These are phyloP conservation scores for Penicillium cataractarum DNA, from an alignment of 495 filamentous ascomycete species.

Conservation along the genomic window DNA sequence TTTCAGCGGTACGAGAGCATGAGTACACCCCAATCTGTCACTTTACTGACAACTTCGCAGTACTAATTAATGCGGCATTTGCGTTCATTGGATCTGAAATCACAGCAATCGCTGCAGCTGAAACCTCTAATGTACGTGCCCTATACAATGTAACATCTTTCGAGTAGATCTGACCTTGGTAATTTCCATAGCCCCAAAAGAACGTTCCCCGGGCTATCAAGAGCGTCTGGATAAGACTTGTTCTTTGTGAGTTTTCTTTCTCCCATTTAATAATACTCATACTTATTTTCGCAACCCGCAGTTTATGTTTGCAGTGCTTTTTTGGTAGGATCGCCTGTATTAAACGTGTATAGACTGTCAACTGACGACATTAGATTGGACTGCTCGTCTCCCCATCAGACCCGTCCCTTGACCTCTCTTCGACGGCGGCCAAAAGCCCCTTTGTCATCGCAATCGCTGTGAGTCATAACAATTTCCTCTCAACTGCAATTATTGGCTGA, in stretches of 20 bases:
- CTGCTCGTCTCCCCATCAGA: constrained; percentile 54
- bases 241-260: constrained; percentile 19
- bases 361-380: constrained; percentile 39
- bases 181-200: constrained; percentile 18
- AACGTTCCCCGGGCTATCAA: constrained; percentile 29
- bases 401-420: constrained; percentile 51
- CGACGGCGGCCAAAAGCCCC: constrained; percentile 53
- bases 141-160: neutral
- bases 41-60: constrained; percentile 4
- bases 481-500: too few relatives aligned
- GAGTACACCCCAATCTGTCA: neutral
- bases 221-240: constrained; percentile 28
- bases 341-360: constrained; percentile 27
- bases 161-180: neutral
- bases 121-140: constrained; percentile 13
- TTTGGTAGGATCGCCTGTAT: constrained; percentile 39
- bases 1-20: constrained; percentile 16
- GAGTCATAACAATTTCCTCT: neutral
- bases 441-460: constrained; percentile 30
- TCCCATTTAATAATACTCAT: neutral
- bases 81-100: constrained; percentile 24
- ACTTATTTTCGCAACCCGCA: constrained; percentile 18
- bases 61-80: constrained; percentile 24
- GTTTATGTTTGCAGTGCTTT: constrained; percentile 61
- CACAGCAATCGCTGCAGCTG: constrained; percentile 21